phyloP scores from a whole-genome alignment of 2,329 filamentous ascomycete species.

The Trichophyton schoenleinii region DNA sequence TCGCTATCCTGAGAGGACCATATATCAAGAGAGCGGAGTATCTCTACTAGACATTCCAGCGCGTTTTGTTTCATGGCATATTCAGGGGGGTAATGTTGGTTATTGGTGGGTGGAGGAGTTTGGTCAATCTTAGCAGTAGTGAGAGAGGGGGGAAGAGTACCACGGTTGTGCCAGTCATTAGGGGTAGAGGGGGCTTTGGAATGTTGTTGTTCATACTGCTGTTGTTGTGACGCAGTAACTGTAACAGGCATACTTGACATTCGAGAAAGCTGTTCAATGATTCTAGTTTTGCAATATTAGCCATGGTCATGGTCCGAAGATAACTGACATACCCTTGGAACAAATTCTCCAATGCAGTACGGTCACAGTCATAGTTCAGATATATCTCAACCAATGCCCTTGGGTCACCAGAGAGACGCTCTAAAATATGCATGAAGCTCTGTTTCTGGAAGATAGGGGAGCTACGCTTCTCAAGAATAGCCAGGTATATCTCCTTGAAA shows the following conservation, averaged over 20 bases:
- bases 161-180: constrained; percentile 73
- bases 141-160: constrained; percentile 74
- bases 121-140: constrained; percentile 63
- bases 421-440: constrained; percentile 76
- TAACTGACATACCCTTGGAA: constrained; percentile 52
- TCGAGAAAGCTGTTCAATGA: constrained; percentile 86
- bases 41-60: constrained; percentile 77
- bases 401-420: constrained; percentile 72
- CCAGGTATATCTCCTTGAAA: constrained; percentile 90
- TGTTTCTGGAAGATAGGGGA: constrained; percentile 85
- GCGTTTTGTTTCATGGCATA: constrained; percentile 85
- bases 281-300: constrained; percentile 31
- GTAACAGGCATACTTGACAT: constrained; percentile 68
- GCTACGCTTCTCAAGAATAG: constrained; percentile 75
- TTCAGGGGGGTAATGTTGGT: constrained; percentile 65
- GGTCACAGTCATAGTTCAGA: constrained; percentile 95
- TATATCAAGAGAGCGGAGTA: constrained; percentile 76
- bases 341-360: constrained; percentile 85
- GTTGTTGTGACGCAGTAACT: constrained; percentile 65
- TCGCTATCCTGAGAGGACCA: constrained; percentile 68
- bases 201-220: constrained; percentile 71
- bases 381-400: constrained; percentile 87
- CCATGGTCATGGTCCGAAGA: background rate
- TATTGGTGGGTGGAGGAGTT: constrained; percentile 28
- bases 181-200: constrained; percentile 44